Evolutionary conservation across 805 yeast genomes (phyloP).

Genomic region (Barnettozyma siamensis): DNA sequence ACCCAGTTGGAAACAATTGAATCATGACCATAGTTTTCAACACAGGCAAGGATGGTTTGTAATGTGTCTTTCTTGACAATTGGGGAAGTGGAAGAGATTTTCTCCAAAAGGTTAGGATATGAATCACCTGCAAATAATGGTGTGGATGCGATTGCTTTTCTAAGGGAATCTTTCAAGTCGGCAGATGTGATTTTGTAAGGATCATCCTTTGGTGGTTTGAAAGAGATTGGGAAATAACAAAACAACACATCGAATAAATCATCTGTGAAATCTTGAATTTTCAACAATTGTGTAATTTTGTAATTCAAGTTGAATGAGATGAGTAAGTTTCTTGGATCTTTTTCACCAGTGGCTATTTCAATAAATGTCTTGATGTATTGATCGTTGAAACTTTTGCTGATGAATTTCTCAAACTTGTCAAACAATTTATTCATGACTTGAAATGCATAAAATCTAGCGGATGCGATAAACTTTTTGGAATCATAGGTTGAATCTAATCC

Average conservation of each 20-base stretch:
- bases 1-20: constrained; percentile 58
- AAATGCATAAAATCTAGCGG: constrained; percentile 57
- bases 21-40: constrained; percentile 43
- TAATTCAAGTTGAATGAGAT: constrained; percentile 56
- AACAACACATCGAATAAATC: constrained; percentile 83
- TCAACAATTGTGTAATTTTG: constrained; percentile 35
- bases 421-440: constrained; percentile 37
- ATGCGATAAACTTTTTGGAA: constrained; percentile 54
- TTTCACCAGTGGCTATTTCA: constrained; percentile 77
- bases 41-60: constrained; percentile 51
- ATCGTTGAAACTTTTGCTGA: constrained; percentile 26
- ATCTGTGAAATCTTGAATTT: constrained; percentile 41
- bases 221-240: constrained; percentile 95
- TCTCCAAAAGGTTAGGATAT: constrained; percentile 73
- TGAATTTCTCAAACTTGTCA: constrained; percentile 22
- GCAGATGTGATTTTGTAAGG: constrained; percentile 76
- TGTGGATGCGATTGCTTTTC: constrained; percentile 58
- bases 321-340: constrained; percentile 86
- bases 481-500: constrained; percentile 40
- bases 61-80: constrained; percentile 70
- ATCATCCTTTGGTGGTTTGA: constrained; percentile 86
- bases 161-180: constrained; percentile 58
- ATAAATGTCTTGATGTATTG: constrained; percentile 52
- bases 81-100: constrained; percentile 70
- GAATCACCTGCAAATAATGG: constrained; percentile 63